Percentiles rank a stretch among this genome's conserved stretches.
Conservation (phyloP, 139 green algal species). For the Chlorella vulgaris region DNA sequence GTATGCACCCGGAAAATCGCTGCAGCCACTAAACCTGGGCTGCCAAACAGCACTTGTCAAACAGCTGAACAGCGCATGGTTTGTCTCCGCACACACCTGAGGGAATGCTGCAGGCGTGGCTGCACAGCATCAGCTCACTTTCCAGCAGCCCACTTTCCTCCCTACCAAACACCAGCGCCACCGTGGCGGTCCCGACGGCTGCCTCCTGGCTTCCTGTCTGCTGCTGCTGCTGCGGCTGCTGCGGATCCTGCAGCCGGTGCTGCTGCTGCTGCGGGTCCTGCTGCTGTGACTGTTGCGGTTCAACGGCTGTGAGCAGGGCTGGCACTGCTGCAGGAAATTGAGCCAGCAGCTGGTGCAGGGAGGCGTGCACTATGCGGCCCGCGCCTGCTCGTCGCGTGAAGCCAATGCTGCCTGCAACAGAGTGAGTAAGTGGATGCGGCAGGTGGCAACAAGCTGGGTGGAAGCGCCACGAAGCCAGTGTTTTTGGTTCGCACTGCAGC, state of each 20-base stretch:
- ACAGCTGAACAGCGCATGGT: too few relatives aligned
- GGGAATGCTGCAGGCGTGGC: constrained; percentile 74
- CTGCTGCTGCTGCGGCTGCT: background rate
- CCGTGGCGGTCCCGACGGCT: too few relatives aligned
- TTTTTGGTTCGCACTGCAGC: background rate
- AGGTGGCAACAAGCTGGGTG: background rate
- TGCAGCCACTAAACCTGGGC: too few relatives aligned
- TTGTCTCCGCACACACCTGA: too few relatives aligned
- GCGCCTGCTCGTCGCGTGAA: constrained; percentile 41
- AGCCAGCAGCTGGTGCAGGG: constrained; percentile 24
- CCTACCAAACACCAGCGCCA: constrained; percentile 78
- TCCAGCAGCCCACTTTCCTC: constrained; percentile 75
- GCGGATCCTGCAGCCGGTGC: background rate
- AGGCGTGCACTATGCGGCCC: constrained; percentile 23
- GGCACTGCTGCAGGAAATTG: constrained; percentile 19
- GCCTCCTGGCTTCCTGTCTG: background rate
- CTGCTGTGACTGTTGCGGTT: background rate
- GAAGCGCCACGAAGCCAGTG: background rate
- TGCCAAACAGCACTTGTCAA: too few relatives aligned
- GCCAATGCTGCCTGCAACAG: constrained; percentile 26
- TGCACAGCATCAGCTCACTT: constrained; percentile 73
- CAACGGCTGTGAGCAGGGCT: background rate
- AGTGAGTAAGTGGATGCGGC: too few relatives aligned
- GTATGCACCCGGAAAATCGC: too few relatives aligned
- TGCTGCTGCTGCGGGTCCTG: background rate